A percentile compares a stretch with the other conserved stretches of the same genome.
phyloP scores from a whole-genome alignment of 306 rosid species.

The Casuarina glauca region DNA sequence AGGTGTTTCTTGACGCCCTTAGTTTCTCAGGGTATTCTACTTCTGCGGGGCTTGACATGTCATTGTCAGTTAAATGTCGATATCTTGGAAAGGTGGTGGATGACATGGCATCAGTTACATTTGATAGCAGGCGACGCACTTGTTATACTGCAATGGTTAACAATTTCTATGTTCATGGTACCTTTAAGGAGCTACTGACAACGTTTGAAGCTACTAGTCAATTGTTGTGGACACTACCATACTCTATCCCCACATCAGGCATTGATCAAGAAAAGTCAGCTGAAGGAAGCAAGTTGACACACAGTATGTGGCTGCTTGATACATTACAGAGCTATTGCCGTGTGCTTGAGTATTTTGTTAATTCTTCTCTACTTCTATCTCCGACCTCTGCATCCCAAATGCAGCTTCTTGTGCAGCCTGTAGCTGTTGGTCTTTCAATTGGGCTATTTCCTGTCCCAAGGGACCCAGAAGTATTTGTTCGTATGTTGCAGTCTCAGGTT shows the following conservation, averaged over 20 bases:
- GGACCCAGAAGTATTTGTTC: constrained; percentile 95
- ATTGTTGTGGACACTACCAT: constrained; percentile 82
- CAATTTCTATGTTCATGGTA: constrained; percentile 90
- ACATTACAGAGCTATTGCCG: constrained; percentile 85
- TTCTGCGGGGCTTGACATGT: constrained; percentile 56
- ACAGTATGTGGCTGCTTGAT: constrained; percentile 85
- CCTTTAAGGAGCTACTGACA: constrained; percentile 85
- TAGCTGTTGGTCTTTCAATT: constrained; percentile 91
- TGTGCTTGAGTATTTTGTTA: constrained; percentile 90
- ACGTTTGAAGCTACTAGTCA: constrained; percentile 99
- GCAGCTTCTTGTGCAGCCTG: constrained; percentile 94
- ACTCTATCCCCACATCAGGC: constrained; percentile 52
- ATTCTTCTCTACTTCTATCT: constrained; percentile 82
- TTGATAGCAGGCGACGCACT: constrained; percentile 84
- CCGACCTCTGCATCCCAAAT: constrained; percentile 85
- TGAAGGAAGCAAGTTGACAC: constrained; percentile 68
- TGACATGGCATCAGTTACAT: constrained; percentile 83
- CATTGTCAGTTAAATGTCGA: constrained; percentile 87
- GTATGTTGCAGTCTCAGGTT: constrained; percentile 96
- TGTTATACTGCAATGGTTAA: constrained; percentile 84
- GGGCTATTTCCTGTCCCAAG: constrained; percentile 97
- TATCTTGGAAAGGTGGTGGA: constrained; percentile 94
- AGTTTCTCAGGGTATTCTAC: constrained; percentile 80
- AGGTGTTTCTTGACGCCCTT: constrained; percentile 82
- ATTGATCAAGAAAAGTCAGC: constrained; percentile 58